Evolutionary conservation across 2,329 filamentous ascomycete species (phyloP).

Genomic region (Thielaviopsis euricoi): DNA sequence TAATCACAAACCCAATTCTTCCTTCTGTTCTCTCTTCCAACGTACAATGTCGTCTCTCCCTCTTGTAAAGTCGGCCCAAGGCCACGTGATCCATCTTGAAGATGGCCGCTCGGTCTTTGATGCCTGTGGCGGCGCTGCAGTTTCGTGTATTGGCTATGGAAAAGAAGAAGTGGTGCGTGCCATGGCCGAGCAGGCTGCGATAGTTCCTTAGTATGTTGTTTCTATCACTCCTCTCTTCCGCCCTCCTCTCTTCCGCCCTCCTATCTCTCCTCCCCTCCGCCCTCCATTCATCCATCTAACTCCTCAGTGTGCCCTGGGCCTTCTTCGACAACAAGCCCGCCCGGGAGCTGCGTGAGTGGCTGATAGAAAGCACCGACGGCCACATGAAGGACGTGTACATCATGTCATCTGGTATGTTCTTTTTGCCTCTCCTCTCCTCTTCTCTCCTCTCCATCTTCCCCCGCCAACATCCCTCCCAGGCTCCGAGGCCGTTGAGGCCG

Average conservation of each 20-base stretch:
- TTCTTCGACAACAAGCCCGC: conserved; percentile 6
- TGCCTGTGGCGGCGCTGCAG: conserved; percentile 56
- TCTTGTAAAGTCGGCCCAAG: conserved; percentile 11
- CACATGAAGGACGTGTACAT: conserved; percentile 21
- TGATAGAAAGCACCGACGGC: conserved; percentile 19
- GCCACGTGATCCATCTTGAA: conserved; percentile 14
- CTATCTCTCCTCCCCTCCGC: too few relatives aligned
- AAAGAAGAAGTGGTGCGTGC: conserved; percentile 42
- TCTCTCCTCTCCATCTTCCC: neutral
- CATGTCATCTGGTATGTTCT: conserved; percentile 19
- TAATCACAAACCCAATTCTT: too few relatives aligned
- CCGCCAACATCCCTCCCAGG: conserved; percentile 20
- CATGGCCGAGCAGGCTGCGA: conserved; percentile 33
- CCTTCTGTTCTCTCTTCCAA: neutral
- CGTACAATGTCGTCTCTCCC: neutral
- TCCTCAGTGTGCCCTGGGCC: conserved; percentile 3
- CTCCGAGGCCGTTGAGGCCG: conserved; percentile 34
- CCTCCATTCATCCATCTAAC: too few relatives aligned
- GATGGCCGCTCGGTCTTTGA: conserved; percentile 46
- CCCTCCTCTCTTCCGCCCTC: too few relatives aligned
- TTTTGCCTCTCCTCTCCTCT: neutral
- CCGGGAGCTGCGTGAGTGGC: conserved; percentile 1
- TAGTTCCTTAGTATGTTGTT: conserved; percentile 5
- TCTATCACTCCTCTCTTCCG: too few relatives aligned
- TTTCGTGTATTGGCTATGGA: conserved; percentile 54